phyloP scores from a whole-genome alignment of 2,329 filamentous ascomycete genomes.

The Calonectria fujianensis region DNA sequence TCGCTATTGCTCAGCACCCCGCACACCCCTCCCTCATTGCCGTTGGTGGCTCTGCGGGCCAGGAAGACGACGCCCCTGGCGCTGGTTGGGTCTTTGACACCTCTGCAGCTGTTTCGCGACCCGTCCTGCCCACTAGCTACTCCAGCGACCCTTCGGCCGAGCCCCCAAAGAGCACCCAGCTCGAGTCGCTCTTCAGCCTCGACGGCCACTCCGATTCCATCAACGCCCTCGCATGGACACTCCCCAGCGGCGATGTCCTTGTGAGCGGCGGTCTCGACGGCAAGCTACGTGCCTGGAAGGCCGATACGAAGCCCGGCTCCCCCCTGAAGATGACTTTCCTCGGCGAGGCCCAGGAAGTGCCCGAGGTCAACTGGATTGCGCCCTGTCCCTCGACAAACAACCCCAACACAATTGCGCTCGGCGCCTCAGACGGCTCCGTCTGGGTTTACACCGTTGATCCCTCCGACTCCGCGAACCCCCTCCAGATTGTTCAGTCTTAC shows the following conservation, averaged over 20 bases:
- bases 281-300: slow-evolving; percentile 81
- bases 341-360: slow-evolving; percentile 89
- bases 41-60: slow-evolving; percentile 85
- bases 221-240: slow-evolving; percentile 89
- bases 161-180: slow-evolving; percentile 69
- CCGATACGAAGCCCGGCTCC: slow-evolving; percentile 66
- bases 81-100: slow-evolving; percentile 91
- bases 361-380: slow-evolving; percentile 94
- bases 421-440: slow-evolving; percentile 91
- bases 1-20: slow-evolving; percentile 95
- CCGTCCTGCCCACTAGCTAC: slow-evolving; percentile 86
- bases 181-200: slow-evolving; percentile 82
- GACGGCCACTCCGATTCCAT: slow-evolving; percentile 96
- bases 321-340: slow-evolving; percentile 76
- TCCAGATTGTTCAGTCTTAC: slow-evolving; percentile 92
- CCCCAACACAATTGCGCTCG: slow-evolving; percentile 89
- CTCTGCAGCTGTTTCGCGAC: slow-evolving; percentile 76
- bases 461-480: slow-evolving; percentile 73
- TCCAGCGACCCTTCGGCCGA: slow-evolving; percentile 77
- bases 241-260: slow-evolving; percentile 87
- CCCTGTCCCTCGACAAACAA: slow-evolving; percentile 83
- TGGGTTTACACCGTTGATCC: slow-evolving; percentile 95
- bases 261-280: slow-evolving; percentile 94
- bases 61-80: slow-evolving; percentile 78
- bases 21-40: slow-evolving; percentile 84